These are phyloP conservation scores for Boletus insuetus DNA, from an alignment of 768 basidiomycete genomes.

Conservation along the genomic window DNA sequence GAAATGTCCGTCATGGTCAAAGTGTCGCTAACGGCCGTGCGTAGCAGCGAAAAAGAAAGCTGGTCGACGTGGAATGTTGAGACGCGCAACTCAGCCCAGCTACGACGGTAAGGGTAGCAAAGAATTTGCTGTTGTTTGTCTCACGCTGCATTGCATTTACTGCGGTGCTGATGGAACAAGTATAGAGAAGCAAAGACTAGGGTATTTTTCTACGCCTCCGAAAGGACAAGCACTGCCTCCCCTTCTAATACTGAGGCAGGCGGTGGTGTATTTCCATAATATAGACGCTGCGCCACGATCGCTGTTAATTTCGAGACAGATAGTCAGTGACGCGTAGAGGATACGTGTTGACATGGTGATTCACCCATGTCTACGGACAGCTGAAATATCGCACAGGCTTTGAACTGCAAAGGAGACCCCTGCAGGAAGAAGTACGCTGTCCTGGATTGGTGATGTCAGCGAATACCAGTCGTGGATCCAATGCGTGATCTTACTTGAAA, in stretches of 20 bases:
- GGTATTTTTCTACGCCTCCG: constrained; percentile 45
- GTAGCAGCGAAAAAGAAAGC: constrained; percentile 11
- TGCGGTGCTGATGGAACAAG: neutral
- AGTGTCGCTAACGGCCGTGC: constrained; percentile 19
- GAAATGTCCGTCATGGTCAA: constrained; percentile 30
- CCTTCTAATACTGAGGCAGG: constrained; percentile 45
- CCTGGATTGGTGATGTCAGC: constrained; percentile 39
- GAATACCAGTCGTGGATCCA: neutral
- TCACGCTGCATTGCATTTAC: constrained; percentile 11
- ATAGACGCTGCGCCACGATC: constrained; percentile 69
- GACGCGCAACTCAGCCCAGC: constrained; percentile 9
- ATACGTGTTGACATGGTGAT: constrained; percentile 25
- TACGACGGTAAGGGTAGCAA: constrained; percentile 16
- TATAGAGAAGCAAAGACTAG: neutral
- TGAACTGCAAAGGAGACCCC: constrained; percentile 74
- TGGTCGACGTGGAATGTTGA: constrained; percentile 25
- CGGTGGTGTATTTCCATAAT: constrained; percentile 74
- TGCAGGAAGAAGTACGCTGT: constrained; percentile 79
- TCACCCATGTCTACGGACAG: constrained; percentile 73
- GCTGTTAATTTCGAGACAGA: constrained; percentile 39
- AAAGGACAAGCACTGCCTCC: constrained; percentile 65
- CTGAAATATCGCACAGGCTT: constrained; percentile 81
- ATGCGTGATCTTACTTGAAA: constrained; percentile 61
- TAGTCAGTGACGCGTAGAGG: constrained; percentile 7
- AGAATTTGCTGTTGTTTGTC: constrained; percentile 34